phyloP scores from a whole-genome alignment of 116 monocot genomes.

The Cymodocea nodosa region DNA sequence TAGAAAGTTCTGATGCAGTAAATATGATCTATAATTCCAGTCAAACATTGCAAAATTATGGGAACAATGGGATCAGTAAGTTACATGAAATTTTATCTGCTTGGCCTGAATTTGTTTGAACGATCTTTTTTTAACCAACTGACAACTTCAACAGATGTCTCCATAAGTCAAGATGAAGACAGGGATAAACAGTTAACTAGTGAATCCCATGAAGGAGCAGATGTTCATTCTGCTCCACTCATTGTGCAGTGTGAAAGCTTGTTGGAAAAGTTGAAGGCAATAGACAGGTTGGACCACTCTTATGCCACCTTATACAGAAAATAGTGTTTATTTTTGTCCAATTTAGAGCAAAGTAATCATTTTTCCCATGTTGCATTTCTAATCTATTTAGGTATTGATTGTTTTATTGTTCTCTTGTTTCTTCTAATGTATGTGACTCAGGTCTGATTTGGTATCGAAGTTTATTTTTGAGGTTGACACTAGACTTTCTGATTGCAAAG shows the following conservation, averaged over 20 bases:
- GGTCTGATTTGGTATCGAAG: constrained; percentile 29
- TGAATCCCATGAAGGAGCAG: constrained; percentile 18
- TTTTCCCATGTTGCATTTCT: background rate
- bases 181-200: constrained; percentile 7
- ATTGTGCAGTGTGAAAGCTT: constrained; percentile 51
- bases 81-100: constrained; percentile 9
- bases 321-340: background rate
- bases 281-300: constrained; percentile 33
- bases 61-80: constrained; percentile 4
- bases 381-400: background rate
- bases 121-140: constrained; percentile 9
- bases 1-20: constrained; percentile 11
- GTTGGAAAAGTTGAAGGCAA: constrained; percentile 41
- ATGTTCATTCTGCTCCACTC: constrained; percentile 39
- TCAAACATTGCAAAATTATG: constrained; percentile 16
- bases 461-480: constrained; percentile 46
- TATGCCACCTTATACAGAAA: background rate
- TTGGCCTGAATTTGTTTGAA: constrained; percentile 6
- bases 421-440: background rate
- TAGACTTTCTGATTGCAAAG: constrained; percentile 77
- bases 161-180: constrained; percentile 17
- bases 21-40: constrained; percentile 16
- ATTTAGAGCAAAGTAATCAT: too few relatives aligned
- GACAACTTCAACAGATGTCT: background rate
- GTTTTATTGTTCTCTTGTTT: constrained; percentile 2